Base-by-base conservation (phyloP, 116 monocot genomes). In the Phalaenopsis hybrid region DNA sequence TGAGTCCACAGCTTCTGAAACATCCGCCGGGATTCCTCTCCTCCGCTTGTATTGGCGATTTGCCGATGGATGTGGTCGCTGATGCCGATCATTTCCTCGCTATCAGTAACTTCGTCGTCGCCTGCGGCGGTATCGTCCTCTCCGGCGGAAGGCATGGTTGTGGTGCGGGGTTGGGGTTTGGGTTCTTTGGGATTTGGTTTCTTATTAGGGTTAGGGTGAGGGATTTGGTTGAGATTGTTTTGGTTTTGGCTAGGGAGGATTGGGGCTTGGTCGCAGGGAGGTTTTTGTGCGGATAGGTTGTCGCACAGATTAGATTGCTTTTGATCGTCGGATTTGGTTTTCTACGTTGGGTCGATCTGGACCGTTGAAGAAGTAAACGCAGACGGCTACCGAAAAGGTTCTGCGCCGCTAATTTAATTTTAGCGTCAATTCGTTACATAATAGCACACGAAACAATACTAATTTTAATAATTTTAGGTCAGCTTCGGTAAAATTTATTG, bases 1-100 rank as follows among this genome's bases (percentile, higher is more conserved):
- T 95, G 91, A 8, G 92, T 89, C 85, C 86, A 95, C 17, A 95
- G 85, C 44, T 89, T 81, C 87, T 92, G 95, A 81, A 95, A 89
- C 57, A 91, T 79, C 37, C 91, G 81, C 74, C 90, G 82, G 18
- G 89, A 67, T 12, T 87, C 90, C 13, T 79, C 87, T 23, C 18
- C 57, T 5, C 34, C 65, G 75, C 46, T 17, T 5, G 65, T 8
- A 6, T 21, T 65, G 65, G 23, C 23, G 23, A 21, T 23, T 46
- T 43, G 46, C 46, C 79, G 77, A 31, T 25, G 17, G 44, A 44
- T 78, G 18, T 6, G 82, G 0, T 67, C 79, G 67, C 72, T 72
- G 73, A 7, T 20, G 10, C 57, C 44, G 49, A 44, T 17, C 65
- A 25, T 8, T 44, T 49, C 48, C 17, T 21, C 70, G 52, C 75